phyloP scores from a whole-genome alignment of 108 stramenopile genomes.

The Cyclotella choctawhatcheeana region DNA sequence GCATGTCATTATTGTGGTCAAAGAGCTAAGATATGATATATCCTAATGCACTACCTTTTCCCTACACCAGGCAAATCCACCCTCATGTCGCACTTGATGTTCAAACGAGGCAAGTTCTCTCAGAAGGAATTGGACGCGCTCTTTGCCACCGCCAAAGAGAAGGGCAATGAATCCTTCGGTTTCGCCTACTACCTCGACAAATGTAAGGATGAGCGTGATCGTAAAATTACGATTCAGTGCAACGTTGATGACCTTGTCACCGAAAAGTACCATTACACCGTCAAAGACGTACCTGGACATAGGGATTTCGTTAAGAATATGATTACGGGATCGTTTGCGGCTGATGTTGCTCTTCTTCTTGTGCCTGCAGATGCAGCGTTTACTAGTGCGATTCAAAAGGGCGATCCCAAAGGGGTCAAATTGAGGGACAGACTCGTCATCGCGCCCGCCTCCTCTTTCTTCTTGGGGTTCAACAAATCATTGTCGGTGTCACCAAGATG shows the following conservation, averaged over 20 bases:
- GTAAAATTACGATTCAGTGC: constrained; percentile 99
- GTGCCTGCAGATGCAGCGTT: too few relatives aligned
- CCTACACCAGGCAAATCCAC: constrained; percentile 97
- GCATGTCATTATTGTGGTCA: too few relatives aligned
- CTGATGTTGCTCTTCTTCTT: constrained; percentile 95
- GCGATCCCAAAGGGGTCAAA: constrained; percentile 94
- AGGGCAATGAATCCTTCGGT: constrained; percentile 74
- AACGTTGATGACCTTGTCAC: constrained; percentile 94
- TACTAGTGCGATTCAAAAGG: constrained; percentile 86
- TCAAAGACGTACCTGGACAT: constrained; percentile 98
- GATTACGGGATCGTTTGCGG: constrained; percentile 98
- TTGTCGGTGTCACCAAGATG: constrained; percentile 98
- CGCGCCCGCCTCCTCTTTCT: constrained; percentile 95
- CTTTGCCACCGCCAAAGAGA: constrained; percentile 89
- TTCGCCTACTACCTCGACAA: constrained; percentile 98
- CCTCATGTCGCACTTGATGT: constrained; percentile 88
- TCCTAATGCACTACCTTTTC: too few relatives aligned
- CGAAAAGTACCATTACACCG: constrained; percentile 89
- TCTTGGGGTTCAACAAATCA: constrained; percentile 96
- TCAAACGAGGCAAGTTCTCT: constrained; percentile 83
- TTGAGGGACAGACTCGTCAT: constrained; percentile 96
- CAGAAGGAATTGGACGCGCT: constrained; percentile 93
- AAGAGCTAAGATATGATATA: too few relatives aligned
- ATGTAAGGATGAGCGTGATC: constrained; percentile 97
- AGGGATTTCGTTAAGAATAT: constrained; percentile 94